Base-by-base conservation (phyloP, 345 rosid species). In the Dipteronia sinensis region DNA sequence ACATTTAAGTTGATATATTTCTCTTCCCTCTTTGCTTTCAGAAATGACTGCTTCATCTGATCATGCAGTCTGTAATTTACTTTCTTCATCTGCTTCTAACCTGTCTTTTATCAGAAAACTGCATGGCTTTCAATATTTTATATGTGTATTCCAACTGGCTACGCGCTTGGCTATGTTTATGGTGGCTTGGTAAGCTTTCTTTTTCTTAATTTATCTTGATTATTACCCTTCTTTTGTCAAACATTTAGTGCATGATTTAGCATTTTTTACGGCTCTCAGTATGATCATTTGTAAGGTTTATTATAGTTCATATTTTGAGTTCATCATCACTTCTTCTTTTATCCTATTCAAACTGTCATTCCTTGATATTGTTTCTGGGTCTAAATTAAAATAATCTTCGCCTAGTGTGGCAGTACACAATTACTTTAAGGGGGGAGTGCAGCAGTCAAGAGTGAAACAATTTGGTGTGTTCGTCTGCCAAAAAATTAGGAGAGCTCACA, bases 61-160 rank as follows among this genome's bases (percentile, higher is more conserved):
- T 51, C 10, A 10, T 72, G 49, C 44, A 72, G 51, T 34, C 62
- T 64, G 17, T 6, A 16, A 74, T 63, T 13, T 42, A 23, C 58
- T 51, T 65, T 47, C 44, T 61, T 40, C 66, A 40, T 31, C 46
- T 46, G 55, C 72, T 65, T 7, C 47, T 66, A 80, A 67, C 47
- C 7, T 71, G 51, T 42, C 77, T 85, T 80, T 85, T 68, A 51
- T 68, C 90, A 95, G 99, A 93, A 92, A 93, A 86, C 96, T 23
- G 89, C 83, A 17, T 95, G 99, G 99, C 92, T 95, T 75, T 89
- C 88, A 59, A 84, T 91, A 82, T 95, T 95, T 88, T 95, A 92
- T 87, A 95, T 95, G 99, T 95, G 97, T 74, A 93, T 93, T 83
- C 98, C 99, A 2, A 80, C 94, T 73, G 99, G 99, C 61, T 92